Conservation (phyloP, 495 filamentous ascomycete genomes). For the Aspergillus wentii region DNA sequence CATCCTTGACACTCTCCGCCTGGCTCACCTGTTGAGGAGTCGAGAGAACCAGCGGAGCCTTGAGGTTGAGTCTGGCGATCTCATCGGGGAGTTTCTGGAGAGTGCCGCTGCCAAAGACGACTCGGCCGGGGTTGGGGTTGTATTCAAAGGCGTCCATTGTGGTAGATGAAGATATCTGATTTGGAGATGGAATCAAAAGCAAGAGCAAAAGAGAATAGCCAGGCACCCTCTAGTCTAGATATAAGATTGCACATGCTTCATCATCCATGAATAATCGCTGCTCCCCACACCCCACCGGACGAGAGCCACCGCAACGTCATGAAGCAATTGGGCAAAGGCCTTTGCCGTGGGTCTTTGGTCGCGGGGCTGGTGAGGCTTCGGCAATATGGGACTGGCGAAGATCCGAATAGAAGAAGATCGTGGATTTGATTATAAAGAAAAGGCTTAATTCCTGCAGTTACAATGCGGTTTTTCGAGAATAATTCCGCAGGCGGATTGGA, state of each 20-base stretch:
- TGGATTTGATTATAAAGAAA: no score
- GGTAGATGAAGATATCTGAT: no score
- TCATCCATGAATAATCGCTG: slow-evolving; percentile 24
- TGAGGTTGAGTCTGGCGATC: slow-evolving; percentile 48
- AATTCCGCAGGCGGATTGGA: no score
- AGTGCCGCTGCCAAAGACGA: slow-evolving; percentile 60
- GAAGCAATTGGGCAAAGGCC: slow-evolving; percentile 9
- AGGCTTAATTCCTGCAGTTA: no score
- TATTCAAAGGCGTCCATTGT: slow-evolving; percentile 61
- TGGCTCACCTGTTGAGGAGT: slow-evolving; percentile 52
- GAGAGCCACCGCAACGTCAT: slow-evolving; percentile 12
- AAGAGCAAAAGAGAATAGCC: no score
- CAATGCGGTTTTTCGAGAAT: no score
- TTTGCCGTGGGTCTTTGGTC: slow-evolving; percentile 25
- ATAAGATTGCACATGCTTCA: slow-evolving; percentile 6
- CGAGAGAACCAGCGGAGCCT: slow-evolving; percentile 53
- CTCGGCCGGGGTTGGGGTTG: slow-evolving; percentile 52
- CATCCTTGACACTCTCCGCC: slow-evolving; percentile 41
- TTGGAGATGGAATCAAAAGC: no score
- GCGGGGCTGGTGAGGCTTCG: slow-evolving; percentile 14
- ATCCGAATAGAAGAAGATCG: no score
- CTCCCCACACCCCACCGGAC: slow-evolving; percentile 29
- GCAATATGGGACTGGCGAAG: no score
- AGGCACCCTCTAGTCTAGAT: no score
- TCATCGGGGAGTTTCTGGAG: slow-evolving; percentile 57